Base-by-base conservation (phyloP, 805 yeast species). In the Myxozyma neotropica region DNA sequence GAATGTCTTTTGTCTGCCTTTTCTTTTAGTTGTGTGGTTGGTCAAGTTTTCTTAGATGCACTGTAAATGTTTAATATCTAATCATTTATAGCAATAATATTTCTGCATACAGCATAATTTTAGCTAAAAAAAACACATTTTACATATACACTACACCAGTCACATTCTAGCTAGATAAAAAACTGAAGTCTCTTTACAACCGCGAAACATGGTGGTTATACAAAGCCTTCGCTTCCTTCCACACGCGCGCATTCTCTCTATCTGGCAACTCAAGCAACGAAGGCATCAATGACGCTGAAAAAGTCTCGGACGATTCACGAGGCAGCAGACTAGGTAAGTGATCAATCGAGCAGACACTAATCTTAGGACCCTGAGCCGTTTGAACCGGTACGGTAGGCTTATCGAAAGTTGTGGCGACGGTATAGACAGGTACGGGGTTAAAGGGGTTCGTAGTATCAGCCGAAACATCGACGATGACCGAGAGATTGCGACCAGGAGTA, bases 401-500 rank as follows among this genome's bases (percentile, higher is more conserved):
- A 66, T 83, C 82, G 80, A 94, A 94, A 5, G 87, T 91, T 29
- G 99, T 93, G 58, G 96, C 96, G 67, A 89, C 80, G 24, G 84
- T 79, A 76, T 94, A 95, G 55, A 94, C 93, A 63, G 99, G 99
- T 60, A 94, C 83, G 58, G 99, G 99, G 78, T 94, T 94, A 80
- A 91, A 93, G 62, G 97, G 97, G 76, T 94, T 94, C 56, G 99
- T 94, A 49, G 98, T 94, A 77, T 94, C 99, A 57, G 99, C 99
- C 53, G 96, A 89, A 58, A 94, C 99, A 75, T 94, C 99, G 54
- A 94, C 97, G 62, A 94, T 90, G 17, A 95, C 89, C 75, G 93
- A 84, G 72, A 94, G 82, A 66, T 81, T 86, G 83, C 99, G 89
- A 65, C 78, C 75, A 45, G 78, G 76, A 59, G 72, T 74, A 76